phyloP scores from a whole-genome alignment of 371 early-diverging fungal species.

The Mucor ambiguus region DNA sequence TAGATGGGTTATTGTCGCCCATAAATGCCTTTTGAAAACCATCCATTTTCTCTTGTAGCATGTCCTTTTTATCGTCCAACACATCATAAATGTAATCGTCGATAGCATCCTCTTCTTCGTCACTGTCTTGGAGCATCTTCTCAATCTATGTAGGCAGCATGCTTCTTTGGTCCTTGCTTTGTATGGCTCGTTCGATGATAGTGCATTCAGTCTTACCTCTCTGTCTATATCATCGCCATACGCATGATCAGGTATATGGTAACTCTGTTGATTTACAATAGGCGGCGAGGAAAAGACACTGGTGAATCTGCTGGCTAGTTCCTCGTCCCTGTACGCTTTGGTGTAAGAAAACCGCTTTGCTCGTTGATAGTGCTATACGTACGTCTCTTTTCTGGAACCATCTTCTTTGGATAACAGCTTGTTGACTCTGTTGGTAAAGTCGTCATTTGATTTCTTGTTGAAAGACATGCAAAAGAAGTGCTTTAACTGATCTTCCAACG shows the following conservation, averaged over 20 bases:
- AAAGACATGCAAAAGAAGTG: not conserved
- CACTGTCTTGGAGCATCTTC: conserved; percentile 21
- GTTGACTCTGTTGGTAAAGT: conserved; percentile 10
- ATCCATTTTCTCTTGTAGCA: conserved; percentile 14
- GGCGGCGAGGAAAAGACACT: conserved; percentile 33
- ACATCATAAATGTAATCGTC: conserved; percentile 22
- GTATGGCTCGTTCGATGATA: not conserved
- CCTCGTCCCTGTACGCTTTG: conserved; percentile 23
- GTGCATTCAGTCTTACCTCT: not conserved
- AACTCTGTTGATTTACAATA: conserved; percentile 19
- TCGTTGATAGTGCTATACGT: not conserved
- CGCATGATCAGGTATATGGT: conserved; percentile 24
- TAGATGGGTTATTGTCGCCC: conserved; percentile 21
- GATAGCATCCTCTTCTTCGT: conserved; percentile 24
- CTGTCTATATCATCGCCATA: conserved; percentile 14
- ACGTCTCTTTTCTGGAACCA: conserved; percentile 2
- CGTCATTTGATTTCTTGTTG: conserved; percentile 7
- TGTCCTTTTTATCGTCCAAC: not conserved
- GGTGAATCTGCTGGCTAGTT: conserved; percentile 34
- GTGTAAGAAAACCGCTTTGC: not conserved
- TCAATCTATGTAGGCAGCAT: conserved; percentile 12
- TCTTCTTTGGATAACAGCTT: conserved; percentile 7
- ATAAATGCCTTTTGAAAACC: conserved; percentile 23
- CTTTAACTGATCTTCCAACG: not conserved
- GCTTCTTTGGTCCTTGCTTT: not conserved